Conservation (phyloP, 2,329 filamentous ascomycete species). For the Hypoxylon sp. region DNA sequence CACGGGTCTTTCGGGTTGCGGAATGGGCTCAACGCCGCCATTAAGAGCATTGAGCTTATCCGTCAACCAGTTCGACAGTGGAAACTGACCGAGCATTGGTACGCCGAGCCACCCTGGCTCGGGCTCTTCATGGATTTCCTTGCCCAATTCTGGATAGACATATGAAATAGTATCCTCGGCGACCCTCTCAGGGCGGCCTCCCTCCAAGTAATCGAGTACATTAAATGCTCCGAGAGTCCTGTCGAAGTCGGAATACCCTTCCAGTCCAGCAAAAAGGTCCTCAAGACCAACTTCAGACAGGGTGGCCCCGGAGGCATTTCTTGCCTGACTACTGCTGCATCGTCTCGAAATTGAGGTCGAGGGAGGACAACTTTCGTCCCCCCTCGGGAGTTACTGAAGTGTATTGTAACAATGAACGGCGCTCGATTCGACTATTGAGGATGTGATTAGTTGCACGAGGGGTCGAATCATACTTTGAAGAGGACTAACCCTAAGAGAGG, state of each 20-base stretch:
- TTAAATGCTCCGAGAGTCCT: conserved; percentile 13
- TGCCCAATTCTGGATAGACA: not conserved
- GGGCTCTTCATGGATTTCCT: not conserved
- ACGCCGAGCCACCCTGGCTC: conserved; percentile 22
- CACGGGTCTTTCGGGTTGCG: not conserved
- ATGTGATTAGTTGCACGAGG: not conserved
- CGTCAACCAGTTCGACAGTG: conserved; percentile 31
- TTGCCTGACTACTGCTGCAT: conserved; percentile 42
- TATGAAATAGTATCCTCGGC: conserved; percentile 3
- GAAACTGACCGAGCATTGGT: conserved; percentile 30
- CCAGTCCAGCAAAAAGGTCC: conserved; percentile 38
- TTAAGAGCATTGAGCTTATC: conserved; percentile 16
- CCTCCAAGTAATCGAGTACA: conserved; percentile 38
- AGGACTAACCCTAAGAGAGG: conserved; percentile 13
- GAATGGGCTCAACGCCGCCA: not conserved
- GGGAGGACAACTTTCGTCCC: conserved; percentile 36
- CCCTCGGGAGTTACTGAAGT: conserved; percentile 33
- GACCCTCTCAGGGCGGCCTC: not conserved
- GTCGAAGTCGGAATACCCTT: conserved; percentile 26
- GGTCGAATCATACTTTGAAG: not conserved
- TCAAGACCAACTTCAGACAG: conserved; percentile 28
- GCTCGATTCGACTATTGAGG: not conserved
- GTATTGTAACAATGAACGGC: conserved; percentile 6
- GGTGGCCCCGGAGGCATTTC: conserved; percentile 13
- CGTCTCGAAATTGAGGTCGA: conserved; percentile 35